Percentiles rank a stretch among this genome's conserved stretches.
These are phyloP conservation scores for Pichia sp. DNA, from an alignment of 1,139 yeast genomes.

Conservation along the genomic window DNA sequence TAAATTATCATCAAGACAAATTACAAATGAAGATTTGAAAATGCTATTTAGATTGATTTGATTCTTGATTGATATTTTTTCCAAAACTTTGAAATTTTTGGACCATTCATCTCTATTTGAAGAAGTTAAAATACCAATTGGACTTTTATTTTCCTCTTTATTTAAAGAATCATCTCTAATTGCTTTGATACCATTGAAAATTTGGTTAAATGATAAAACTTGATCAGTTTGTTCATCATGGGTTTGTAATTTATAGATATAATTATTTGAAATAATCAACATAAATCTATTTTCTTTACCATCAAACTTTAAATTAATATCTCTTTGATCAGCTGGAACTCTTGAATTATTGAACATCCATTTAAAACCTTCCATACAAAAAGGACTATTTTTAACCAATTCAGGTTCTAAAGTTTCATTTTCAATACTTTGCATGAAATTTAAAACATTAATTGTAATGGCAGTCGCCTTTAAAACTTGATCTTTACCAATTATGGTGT, in stretches of 20 bases:
- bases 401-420: slow-evolving; percentile 68
- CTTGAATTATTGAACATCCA: slow-evolving; percentile 89
- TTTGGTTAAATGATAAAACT: slow-evolving; percentile 51
- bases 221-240: slow-evolving; percentile 46
- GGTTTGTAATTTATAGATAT: slow-evolving; percentile 76
- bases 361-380: slow-evolving; percentile 89
- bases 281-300: slow-evolving; percentile 61
- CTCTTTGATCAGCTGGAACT: slow-evolving; percentile 58
- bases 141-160: slow-evolving; percentile 39
- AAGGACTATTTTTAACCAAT: slow-evolving; percentile 71
- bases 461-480: slow-evolving; percentile 73
- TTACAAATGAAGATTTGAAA: slow-evolving; percentile 70
- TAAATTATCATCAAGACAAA: slow-evolving; percentile 63
- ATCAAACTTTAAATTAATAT: slow-evolving; percentile 47
- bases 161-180: slow-evolving; percentile 42
- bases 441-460: slow-evolving; percentile 48
- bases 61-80: slow-evolving; percentile 37
- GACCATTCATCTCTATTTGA: slow-evolving; percentile 84
- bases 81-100: slow-evolving; percentile 51
- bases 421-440: slow-evolving; percentile 51
- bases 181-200: slow-evolving; percentile 58
- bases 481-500: slow-evolving; percentile 49
- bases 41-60: slow-evolving; percentile 58
- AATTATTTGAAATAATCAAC: slow-evolving; percentile 67
- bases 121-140: slow-evolving; percentile 74